phyloP scores from a whole-genome alignment of 768 basidiomycete genomes.

The Tricholoma saponaceum region DNA sequence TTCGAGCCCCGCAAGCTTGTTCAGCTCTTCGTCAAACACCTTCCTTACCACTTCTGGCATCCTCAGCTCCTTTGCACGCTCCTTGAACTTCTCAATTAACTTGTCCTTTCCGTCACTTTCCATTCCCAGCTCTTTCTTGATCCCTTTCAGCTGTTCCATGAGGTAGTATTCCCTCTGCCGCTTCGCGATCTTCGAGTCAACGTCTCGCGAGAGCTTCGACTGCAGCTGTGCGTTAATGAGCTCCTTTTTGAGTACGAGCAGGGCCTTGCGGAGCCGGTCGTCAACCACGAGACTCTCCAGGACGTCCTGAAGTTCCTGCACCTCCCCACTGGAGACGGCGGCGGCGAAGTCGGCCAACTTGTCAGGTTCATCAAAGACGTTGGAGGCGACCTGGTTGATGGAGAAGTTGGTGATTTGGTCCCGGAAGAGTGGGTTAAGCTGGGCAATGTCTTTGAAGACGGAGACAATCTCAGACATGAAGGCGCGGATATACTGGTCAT shows the following conservation, averaged over 20 bases:
- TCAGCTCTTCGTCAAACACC: conserved; percentile 95
- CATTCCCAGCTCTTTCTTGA: conserved; percentile 95
- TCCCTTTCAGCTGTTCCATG: conserved; percentile 95
- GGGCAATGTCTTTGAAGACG: conserved; percentile 98
- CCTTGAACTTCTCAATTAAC: conserved; percentile 87
- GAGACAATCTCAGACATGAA: conserved; percentile 96
- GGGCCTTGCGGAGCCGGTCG: conserved; percentile 84
- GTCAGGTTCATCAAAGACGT: conserved; percentile 96
- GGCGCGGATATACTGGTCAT: conserved; percentile 92
- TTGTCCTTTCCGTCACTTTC: conserved; percentile 95
- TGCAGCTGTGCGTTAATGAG: conserved; percentile 95
- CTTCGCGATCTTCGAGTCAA: conserved; percentile 93
- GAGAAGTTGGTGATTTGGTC: conserved; percentile 98
- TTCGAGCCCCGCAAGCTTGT: conserved; percentile 85
- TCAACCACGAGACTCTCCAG: conserved; percentile 83
- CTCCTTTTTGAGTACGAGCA: conserved; percentile 95
- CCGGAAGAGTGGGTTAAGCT: conserved; percentile 94
- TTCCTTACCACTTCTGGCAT: conserved; percentile 91
- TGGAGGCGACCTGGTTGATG: conserved; percentile 86
- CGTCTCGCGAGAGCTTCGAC: conserved; percentile 87
- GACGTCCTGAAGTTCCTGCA: conserved; percentile 89
- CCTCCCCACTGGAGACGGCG: conserved; percentile 91
- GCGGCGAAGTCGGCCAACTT: conserved; percentile 97
- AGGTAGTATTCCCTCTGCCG: conserved; percentile 92
- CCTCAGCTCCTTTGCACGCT: conserved; percentile 72